Conservation (phyloP, 371 early-diverging fungal species). For the Choanephora cucurbitarum region DNA sequence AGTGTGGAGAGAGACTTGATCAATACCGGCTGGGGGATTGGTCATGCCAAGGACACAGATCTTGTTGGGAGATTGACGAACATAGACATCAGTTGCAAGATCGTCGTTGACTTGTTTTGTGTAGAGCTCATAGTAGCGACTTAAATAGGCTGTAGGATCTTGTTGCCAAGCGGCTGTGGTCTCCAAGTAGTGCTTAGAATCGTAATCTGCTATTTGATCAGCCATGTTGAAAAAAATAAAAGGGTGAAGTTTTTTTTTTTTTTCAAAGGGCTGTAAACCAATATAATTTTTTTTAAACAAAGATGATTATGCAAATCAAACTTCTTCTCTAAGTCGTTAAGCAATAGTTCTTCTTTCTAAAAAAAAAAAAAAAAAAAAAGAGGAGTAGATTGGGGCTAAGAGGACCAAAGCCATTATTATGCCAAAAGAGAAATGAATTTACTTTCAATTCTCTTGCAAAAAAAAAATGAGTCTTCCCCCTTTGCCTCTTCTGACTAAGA, state of each 20-base stretch:
- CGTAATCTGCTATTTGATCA: conserved; percentile 19
- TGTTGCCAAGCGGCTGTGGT: conserved; percentile 26
- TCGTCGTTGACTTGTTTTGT: conserved; percentile 26
- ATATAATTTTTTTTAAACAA: no score
- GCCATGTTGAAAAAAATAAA: background rate
- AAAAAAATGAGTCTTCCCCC: no score
- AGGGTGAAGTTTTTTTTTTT: background rate
- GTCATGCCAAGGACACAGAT: conserved; percentile 49
- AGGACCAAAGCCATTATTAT: no score
- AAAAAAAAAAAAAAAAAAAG: no score
- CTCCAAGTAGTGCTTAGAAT: conserved; percentile 17
- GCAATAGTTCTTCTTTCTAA: no score
- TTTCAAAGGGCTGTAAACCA: background rate
- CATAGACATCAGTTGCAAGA: conserved; percentile 26
- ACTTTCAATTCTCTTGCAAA: no score
- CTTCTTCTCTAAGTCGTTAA: no score
- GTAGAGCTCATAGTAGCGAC: conserved; percentile 45
- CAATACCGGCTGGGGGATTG: conserved; percentile 17
- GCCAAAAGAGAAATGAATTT: no score
- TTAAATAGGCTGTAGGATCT: conserved; percentile 33
- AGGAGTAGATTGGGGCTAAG: no score
- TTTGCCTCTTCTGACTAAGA: no score
- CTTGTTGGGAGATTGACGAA: conserved; percentile 54
- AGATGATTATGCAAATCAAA: no score
- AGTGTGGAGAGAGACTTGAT: conserved; percentile 8